Evolutionary conservation across 2,329 filamentous ascomycete genomes (phyloP).

Genomic region (Nannizziopsis barbatae): DNA sequence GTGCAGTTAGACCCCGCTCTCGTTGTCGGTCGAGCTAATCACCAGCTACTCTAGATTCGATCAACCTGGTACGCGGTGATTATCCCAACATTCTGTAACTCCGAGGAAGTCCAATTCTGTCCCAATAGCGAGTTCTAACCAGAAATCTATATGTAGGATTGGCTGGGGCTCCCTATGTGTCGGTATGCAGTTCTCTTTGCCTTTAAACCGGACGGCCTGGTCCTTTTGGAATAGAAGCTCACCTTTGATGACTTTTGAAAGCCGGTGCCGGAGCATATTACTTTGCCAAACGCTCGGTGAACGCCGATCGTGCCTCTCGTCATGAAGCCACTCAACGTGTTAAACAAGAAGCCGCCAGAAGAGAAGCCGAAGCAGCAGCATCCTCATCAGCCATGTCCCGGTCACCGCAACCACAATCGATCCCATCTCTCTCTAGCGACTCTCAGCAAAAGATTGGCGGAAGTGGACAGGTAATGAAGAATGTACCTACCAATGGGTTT

Average conservation of each 20-base stretch:
- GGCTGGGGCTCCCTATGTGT: slow-evolving; percentile 85
- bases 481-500: slow-evolving; percentile 1
- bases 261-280: slow-evolving; percentile 87
- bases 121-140: not conserved
- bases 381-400: not conserved
- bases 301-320: slow-evolving; percentile 68
- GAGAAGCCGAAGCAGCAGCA: slow-evolving; percentile 10
- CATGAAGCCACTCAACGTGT: slow-evolving; percentile 46
- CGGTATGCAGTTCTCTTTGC: slow-evolving; percentile 45
- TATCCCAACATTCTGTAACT: not conserved
- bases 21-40: not conserved
- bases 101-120: not conserved
- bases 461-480: slow-evolving; percentile 3
- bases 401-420: not conserved
- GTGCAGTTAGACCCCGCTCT: not conserved
- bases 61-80: slow-evolving; percentile 44
- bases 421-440: not conserved
- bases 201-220: no score
- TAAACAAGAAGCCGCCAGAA: slow-evolving; percentile 18
- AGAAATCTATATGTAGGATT: slow-evolving; percentile 46
- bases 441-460: not conserved
- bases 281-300: slow-evolving; percentile 91
- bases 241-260: slow-evolving; percentile 27
- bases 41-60: slow-evolving; percentile 36
- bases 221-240: not conserved